Evolutionary conservation across 495 filamentous ascomycete genomes (phyloP).

Genomic region (Podospora comata): DNA sequence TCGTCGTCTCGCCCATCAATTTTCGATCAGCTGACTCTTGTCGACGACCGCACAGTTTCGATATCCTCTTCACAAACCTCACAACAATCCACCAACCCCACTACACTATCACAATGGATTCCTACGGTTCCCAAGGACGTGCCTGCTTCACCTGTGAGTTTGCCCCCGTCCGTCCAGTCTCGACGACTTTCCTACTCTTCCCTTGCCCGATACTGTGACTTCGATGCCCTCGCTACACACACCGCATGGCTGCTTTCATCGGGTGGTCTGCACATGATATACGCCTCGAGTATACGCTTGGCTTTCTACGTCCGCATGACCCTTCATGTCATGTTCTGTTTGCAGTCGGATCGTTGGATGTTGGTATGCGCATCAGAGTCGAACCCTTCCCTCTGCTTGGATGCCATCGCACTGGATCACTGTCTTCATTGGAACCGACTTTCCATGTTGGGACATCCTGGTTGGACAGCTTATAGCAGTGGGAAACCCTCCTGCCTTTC

Average conservation of each 20-base stretch:
- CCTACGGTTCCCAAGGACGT: conserved; percentile 30
- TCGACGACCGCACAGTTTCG: conserved; percentile 19
- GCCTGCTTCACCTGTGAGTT: conserved; percentile 52
- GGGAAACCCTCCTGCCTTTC: neutral
- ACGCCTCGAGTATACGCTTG: neutral
- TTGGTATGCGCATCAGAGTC: neutral
- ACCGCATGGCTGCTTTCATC: conserved; percentile 3
- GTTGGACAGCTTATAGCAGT: conserved; percentile 10
- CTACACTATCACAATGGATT: conserved; percentile 37
- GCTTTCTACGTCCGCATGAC: conserved; percentile 2
- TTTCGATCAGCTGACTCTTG: conserved; percentile 11
- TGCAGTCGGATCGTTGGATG: neutral
- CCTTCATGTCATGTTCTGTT: neutral
- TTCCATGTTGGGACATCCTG: neutral
- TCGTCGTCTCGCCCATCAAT: neutral
- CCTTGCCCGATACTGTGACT: conserved; percentile 25
- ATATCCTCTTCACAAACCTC: conserved; percentile 10
- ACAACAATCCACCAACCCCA: conserved; percentile 6
- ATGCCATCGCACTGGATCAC: neutral
- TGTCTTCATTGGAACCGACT: neutral
- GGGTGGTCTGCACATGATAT: conserved; percentile 6
- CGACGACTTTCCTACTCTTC: conserved; percentile 18
- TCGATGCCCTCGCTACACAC: conserved; percentile 8
- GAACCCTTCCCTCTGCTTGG: neutral
- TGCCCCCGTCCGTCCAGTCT: conserved; percentile 21